Evolutionary conservation across 257 asterid species (phyloP).

Genomic region (Buddleja alternifolia): DNA sequence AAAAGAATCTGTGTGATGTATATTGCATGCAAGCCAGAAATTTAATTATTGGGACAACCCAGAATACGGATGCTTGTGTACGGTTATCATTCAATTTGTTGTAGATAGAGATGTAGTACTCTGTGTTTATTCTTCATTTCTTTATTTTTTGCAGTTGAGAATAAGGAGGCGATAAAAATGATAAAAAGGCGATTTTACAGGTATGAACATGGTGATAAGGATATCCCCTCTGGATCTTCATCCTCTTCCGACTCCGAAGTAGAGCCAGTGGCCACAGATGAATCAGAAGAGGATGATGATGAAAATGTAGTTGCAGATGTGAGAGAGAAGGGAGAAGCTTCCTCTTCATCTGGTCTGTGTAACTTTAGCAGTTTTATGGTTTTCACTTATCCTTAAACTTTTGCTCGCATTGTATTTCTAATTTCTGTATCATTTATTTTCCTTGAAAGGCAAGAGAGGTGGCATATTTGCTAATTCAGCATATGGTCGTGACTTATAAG

Average conservation of each 20-base stretch:
- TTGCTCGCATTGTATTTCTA: background rate
- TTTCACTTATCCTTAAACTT: background rate
- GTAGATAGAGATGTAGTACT: background rate
- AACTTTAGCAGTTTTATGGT: background rate
- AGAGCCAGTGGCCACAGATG: conserved; percentile 57
- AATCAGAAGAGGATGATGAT: conserved; percentile 43
- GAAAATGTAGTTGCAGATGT: conserved; percentile 32
- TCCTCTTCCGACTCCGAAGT: conserved; percentile 72
- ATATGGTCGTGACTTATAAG: background rate
- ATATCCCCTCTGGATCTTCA: conserved; percentile 76
- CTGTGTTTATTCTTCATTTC: conserved; percentile 3
- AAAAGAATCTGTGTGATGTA: background rate
- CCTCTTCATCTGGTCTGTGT: conserved; percentile 55
- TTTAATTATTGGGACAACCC: too few species aligned
- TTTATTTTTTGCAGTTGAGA: conserved; percentile 46
- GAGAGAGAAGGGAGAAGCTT: conserved; percentile 45
- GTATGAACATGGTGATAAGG: conserved; percentile 71
- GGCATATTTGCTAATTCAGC: background rate
- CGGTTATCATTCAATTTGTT: background rate
- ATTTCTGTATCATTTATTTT: conserved; percentile 8
- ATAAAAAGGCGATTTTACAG: conserved; percentile 84
- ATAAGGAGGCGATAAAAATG: conserved; percentile 45
- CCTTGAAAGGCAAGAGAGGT: background rate
- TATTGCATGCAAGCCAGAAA: too few species aligned
- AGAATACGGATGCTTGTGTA: background rate